phyloP scores from a whole-genome alignment of 176 grass and related monocot genomes.

The Panicum miliaceum region DNA sequence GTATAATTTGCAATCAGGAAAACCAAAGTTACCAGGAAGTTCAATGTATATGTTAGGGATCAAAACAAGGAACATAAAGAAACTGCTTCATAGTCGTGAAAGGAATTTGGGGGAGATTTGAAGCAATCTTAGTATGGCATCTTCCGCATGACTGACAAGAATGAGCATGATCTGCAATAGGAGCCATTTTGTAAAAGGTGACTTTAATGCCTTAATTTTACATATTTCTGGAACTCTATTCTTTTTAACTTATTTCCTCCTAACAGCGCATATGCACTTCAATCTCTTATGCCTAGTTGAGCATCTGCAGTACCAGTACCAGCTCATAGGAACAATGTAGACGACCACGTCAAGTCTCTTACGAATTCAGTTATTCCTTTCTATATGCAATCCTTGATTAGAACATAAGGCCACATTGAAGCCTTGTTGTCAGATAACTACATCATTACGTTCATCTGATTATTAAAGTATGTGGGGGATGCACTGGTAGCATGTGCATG shows the following conservation, averaged over 20 bases:
- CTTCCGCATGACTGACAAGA: slow-evolving; percentile 15
- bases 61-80: slow-evolving; percentile 73
- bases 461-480: background rate
- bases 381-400: background rate
- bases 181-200: slow-evolving; percentile 23
- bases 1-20: slow-evolving; percentile 39
- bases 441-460: background rate
- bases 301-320: background rate
- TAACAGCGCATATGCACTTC: background rate
- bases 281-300: background rate
- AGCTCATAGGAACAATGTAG: background rate
- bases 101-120: slow-evolving; percentile 31
- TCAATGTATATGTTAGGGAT: slow-evolving; percentile 73
- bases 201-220: slow-evolving; percentile 19
- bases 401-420: background rate
- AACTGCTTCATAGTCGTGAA: slow-evolving; percentile 55
- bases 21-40: slow-evolving; percentile 57
- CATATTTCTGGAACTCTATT: background rate
- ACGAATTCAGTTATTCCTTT: background rate
- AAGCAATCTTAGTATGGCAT: slow-evolving; percentile 18
- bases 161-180: slow-evolving; percentile 3
- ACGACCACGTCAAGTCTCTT: background rate
- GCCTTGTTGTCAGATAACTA: background rate
- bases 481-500: slow-evolving; percentile 22
- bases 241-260: background rate